Evolutionary conservation across 192 early-diverging fungal species (phyloP), one percentile per base, ranked within the genome.

Genomic region (Lobosporangium transversale): DNA sequence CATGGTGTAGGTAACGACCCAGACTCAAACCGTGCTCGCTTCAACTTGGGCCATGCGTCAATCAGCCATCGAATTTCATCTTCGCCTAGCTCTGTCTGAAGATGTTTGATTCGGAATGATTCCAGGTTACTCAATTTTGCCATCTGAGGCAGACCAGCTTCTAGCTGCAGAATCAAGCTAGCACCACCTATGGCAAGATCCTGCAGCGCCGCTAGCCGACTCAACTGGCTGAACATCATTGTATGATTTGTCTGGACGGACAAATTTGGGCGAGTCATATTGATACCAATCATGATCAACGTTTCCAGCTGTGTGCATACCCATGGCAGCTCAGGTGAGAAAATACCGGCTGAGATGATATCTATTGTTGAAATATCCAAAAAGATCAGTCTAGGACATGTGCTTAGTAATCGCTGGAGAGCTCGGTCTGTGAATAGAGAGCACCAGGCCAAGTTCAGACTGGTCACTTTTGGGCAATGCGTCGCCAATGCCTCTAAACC

Each of bases 11-110:
- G 65, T 3, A 76, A 35, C 14, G 64, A 40, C 8, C 35, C 64
- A 14, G 24, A 12, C 51, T 67, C 58, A 37, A 76, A 62, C 32
- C 60, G 53, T 9, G 58, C 52, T n/a, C 73, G 58, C 47, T 67
- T 76, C 26, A 76, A 53, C 45, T 56, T 76, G 4, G 73, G 73
- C 73, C 73, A 76, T 8, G 64, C 63, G 45, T 66, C 64, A 1
- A 67, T 48, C 6, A 76, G 32, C 73, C 73, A 76, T 8, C 73
- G 73, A 45, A 76, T 76, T 65, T 76, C 73, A 20, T 76, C 73
- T 30, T 76, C 73, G 2, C 55, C 58, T 9, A 76, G 47, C 15
- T 29, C 52, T 1, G 44, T 56, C 32, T 76, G 63, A 8, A 76
- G 18, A n/a, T 55, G 63, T 3, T 37, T 62, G 21, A 76, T 44